These are phyloP conservation scores for Mallotus nudiflorus DNA, from an alignment of 345 rosid species.

Conservation along the genomic window DNA sequence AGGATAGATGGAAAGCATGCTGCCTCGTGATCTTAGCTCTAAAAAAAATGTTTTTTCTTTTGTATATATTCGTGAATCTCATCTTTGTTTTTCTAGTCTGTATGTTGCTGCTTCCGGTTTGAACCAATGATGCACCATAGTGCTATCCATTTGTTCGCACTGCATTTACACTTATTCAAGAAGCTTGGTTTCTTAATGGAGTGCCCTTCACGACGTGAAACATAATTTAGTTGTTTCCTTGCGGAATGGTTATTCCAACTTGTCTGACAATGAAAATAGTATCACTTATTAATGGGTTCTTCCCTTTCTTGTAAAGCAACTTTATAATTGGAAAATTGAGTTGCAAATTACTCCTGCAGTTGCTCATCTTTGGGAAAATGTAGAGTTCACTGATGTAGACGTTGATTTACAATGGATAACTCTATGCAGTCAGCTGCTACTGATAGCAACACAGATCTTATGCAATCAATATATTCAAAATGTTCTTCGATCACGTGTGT, in stretches of 20 bases:
- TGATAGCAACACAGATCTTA: too few species aligned
- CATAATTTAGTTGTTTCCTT: background rate
- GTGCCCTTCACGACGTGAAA: background rate
- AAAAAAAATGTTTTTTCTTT: slow-evolving; percentile 26
- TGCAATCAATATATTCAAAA: too few species aligned
- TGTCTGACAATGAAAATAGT: background rate
- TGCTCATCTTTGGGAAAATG: too few species aligned
- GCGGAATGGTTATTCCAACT: background rate
- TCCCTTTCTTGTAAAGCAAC: too few species aligned
- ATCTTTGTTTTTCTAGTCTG: slow-evolving; percentile 3
- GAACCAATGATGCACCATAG: slow-evolving; percentile 19
- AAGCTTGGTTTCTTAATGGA: slow-evolving; percentile 2
- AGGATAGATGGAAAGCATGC: slow-evolving; percentile 21
- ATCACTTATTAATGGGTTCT: background rate
- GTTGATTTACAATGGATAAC: too few species aligned
- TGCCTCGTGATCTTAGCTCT: slow-evolving; percentile 10
- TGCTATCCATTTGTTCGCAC: slow-evolving; percentile 1
- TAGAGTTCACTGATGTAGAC: too few species aligned
- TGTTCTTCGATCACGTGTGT: too few species aligned
- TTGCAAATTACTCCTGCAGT: too few species aligned
- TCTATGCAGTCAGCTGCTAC: too few species aligned
- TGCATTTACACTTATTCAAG: background rate
- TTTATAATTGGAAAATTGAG: too few species aligned
- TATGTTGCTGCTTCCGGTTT: slow-evolving; percentile 18
- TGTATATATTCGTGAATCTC: slow-evolving; percentile 35